Conservation (phyloP, 345 rosid species). For the Cardiospermum halicacabum region DNA sequence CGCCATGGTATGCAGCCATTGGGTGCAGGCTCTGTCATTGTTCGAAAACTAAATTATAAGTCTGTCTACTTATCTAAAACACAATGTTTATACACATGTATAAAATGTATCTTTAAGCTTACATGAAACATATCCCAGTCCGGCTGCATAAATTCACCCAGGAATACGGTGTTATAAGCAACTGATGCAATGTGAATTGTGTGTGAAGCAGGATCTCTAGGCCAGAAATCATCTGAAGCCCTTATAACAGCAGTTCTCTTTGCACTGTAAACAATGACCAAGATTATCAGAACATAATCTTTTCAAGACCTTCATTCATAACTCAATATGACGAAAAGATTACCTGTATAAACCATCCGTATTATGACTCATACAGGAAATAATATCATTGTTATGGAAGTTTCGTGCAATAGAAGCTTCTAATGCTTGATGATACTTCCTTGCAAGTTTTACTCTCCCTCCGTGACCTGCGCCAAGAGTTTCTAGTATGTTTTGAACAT, state of each 20-base stretch:
- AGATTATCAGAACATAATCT: not conserved
- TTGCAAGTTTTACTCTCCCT: slow-evolving; percentile 63
- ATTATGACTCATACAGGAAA: slow-evolving; percentile 68
- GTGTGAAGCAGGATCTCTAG: slow-evolving; percentile 64
- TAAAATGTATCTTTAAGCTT: slow-evolving; percentile 14
- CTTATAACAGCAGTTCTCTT: slow-evolving; percentile 50
- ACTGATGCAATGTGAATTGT: slow-evolving; percentile 70
- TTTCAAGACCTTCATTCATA: not conserved
- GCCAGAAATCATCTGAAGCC: slow-evolving; percentile 76
- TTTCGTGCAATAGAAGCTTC: slow-evolving; percentile 62
- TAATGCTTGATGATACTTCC: slow-evolving; percentile 60
- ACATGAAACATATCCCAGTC: slow-evolving; percentile 84
- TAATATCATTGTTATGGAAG: slow-evolving; percentile 51
- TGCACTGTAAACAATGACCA: slow-evolving; percentile 31
- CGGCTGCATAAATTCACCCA: slow-evolving; percentile 72
- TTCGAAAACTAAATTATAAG: not conserved
- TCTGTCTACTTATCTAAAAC: slow-evolving; percentile 28
- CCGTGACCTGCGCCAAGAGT: slow-evolving; percentile 63
- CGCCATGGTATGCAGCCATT: slow-evolving; percentile 72
- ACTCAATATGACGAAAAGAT: not conserved
- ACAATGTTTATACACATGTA: slow-evolving; percentile 38
- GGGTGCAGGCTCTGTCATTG: slow-evolving; percentile 55
- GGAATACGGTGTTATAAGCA: slow-evolving; percentile 62
- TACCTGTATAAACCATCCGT: slow-evolving; percentile 70
- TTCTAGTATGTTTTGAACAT: slow-evolving; percentile 75